Base-by-base conservation (phyloP, 2,329 filamentous ascomycete species). In the Zalaria sp. region DNA sequence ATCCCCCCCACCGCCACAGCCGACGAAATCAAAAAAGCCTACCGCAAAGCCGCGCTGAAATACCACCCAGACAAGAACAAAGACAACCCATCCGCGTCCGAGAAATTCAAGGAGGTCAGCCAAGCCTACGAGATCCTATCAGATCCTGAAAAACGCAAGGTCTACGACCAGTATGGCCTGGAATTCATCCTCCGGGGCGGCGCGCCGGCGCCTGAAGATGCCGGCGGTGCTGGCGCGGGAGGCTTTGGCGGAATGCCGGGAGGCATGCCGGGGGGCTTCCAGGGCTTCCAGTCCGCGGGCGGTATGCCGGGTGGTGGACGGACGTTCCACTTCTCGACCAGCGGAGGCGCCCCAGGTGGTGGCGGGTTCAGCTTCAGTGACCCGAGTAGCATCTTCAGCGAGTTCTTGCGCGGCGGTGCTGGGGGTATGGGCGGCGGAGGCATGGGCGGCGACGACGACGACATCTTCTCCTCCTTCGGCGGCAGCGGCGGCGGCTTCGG, bases 41-140 rank as follows among this genome's bases (percentile, higher is more conserved):
- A 94, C 63, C 76, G 83, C 48, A 94, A 94, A 72, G 75, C 80
- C 43, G 89, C 89, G 42, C 66, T 96, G 34, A 61, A 61, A 49
- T 88, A 79, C 66, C 91, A 98, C 58, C 91, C 91, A 5, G 91
- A 98, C 71, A 98, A 96, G 73, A 98, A 96, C 72, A 88, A 88
- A 63, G 81, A 93, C 65, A 87, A 89, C 53, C 79, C 87, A 27
- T 67, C 77, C 40, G 85, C 89, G 5, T 71, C 77, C 46, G 91
- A 96, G 60, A 95, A 89, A 65, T 98, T 98, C 73, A 98, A 98
- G 67, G 91, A 96, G 62, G 83, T 87, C 49, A n/a, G n/a, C 1
- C 88, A 96, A 67, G 91, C 91, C 43, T 98, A 95, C 68, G 91
- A 98, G 66, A 93, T 98, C 53, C 79, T 98, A 3, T 93, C 86